Base-by-base conservation (phyloP, 1,139 yeast genomes). In the Zygosaccharomyces sapae region DNA sequence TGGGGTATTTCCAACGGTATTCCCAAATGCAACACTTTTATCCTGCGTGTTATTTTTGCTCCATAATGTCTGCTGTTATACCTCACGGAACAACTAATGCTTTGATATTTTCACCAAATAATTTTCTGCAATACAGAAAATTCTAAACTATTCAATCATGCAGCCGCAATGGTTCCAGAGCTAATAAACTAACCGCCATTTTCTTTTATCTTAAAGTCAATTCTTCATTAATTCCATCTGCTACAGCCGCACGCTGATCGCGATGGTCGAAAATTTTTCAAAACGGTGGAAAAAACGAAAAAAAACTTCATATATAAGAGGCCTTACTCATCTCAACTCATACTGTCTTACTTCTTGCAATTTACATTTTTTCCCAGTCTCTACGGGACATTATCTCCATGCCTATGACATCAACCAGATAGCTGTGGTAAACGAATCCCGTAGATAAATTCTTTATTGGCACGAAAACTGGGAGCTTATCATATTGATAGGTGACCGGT, bases 391-490 rank as follows among this genome's bases (percentile, higher is more conserved):
- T 55, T 63, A 63, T 63, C 68, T 50, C 65, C 65, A 57, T 56
- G 51, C 48, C 62, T 63, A 56, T 59, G 66, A 55, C 63, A 44
- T 46, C 45, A 37, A 31, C 48, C 39, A 62, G 66, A 53, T 61
- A 57, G 61, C 52, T 55, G 58, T 58, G 67, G 66, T 63, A 65
- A 65, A 65, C 68, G 67, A 63, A 58, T 59, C 67, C 67, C 68
- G 49, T 40, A 65, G 33, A 65, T 51, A 46, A 51, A 50, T 48
- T 48, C 31, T 9, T 10, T 49, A n/a, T 12, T 39, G 37, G 47
- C 47, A 41, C 49, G 48, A 38, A 31, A 33, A 45, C 49, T 48
- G 48, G 40, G 39, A 38, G 30, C 39, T 30, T 37, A 22, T 39
- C n/a, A 27, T 12, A 27, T 27, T 12, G 31, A 27, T 27, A 12